Percentiles rank a stretch among this genome's conserved stretches.
phyloP scores from a whole-genome alignment of 768 basidiomycete species.

The Tephrocybe sp. region DNA sequence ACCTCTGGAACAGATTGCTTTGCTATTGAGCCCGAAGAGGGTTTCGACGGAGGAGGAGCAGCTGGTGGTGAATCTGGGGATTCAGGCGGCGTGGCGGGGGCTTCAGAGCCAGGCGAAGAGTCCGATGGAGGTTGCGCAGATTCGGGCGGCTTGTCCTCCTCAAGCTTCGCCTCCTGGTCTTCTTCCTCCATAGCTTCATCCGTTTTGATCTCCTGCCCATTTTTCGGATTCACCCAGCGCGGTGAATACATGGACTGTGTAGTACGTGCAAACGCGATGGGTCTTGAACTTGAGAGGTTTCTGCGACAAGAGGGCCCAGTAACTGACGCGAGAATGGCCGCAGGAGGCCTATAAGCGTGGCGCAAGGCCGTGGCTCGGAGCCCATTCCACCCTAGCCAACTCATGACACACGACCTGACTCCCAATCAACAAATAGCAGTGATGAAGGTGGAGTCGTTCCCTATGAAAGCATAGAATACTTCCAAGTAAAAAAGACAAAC shows the following conservation, averaged over 20 bases:
- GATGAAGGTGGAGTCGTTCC: not conserved
- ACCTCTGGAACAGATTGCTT: slow-evolving; percentile 86
- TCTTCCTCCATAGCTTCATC: slow-evolving; percentile 12
- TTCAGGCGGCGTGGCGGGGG: slow-evolving; percentile 20
- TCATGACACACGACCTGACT: slow-evolving; percentile 14
- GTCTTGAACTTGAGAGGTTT: slow-evolving; percentile 7
- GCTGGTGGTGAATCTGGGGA: slow-evolving; percentile 17
- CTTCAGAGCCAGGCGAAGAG: slow-evolving; percentile 14
- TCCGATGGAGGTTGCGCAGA: slow-evolving; percentile 15
- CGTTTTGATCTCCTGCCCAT: slow-evolving; percentile 14
- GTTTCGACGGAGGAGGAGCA: slow-evolving; percentile 19
- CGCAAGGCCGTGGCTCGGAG: slow-evolving; percentile 10
- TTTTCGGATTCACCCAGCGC: slow-evolving; percentile 24
- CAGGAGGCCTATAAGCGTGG: slow-evolving; percentile 16
- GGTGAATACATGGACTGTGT: slow-evolving; percentile 14
- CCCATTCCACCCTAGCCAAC: slow-evolving; percentile 20
- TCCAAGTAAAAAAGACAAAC: not conserved
- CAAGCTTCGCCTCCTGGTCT: slow-evolving; percentile 4
- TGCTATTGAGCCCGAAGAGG: slow-evolving; percentile 55
- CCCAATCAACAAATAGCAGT: not conserved
- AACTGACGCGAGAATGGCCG: not conserved
- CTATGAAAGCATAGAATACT: slow-evolving; percentile 4
- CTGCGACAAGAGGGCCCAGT: not conserved
- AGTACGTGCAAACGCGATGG: slow-evolving; percentile 12
- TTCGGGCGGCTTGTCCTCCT: slow-evolving; percentile 16